A percentile compares a stretch with the other conserved stretches of the same genome.
Conservation (phyloP, 192 early-diverging fungal genomes). For the Coemansia sp. region DNA sequence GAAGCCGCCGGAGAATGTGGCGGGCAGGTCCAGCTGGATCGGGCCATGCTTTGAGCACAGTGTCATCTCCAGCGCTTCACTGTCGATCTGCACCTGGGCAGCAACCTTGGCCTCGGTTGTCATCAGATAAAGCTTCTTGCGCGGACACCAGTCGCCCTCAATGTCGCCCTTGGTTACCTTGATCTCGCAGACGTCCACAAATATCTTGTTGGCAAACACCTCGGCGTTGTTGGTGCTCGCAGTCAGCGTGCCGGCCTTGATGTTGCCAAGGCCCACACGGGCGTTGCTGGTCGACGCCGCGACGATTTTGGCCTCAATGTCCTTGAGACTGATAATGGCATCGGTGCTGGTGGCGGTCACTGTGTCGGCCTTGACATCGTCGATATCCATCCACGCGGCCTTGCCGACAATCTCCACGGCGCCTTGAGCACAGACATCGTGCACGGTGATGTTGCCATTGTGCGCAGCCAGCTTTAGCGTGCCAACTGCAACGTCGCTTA, state of each 20-base stretch:
- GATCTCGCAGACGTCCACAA: slow-evolving; percentile 18
- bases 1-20: slow-evolving; percentile 40
- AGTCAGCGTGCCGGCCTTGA: slow-evolving; percentile 30
- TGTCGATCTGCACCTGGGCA: slow-evolving; percentile 21
- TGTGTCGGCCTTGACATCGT: slow-evolving; percentile 23
- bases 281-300: slow-evolving; percentile 35
- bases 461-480: slow-evolving; percentile 28
- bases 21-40: slow-evolving; percentile 29
- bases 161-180: slow-evolving; percentile 29
- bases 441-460: slow-evolving; percentile 47
- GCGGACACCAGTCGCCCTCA: slow-evolving; percentile 39
- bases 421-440: slow-evolving; percentile 21
- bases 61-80: slow-evolving; percentile 23
- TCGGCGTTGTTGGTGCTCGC: slow-evolving; percentile 29
- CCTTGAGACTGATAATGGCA: slow-evolving; percentile 49
- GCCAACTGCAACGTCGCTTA: slow-evolving; percentile 38
- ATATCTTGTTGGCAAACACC: slow-evolving; percentile 24
- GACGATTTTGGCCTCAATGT: slow-evolving; percentile 23
- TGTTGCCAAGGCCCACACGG: slow-evolving; percentile 42
- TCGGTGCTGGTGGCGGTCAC: slow-evolving; percentile 30
- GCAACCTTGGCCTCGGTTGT: slow-evolving; percentile 34
- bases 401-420: slow-evolving; percentile 26
- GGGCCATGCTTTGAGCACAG: slow-evolving; percentile 28
- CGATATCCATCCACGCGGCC: slow-evolving; percentile 50
- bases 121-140: slow-evolving; percentile 35